Evolutionary conservation across 176 grass and related monocot genomes (phyloP), one percentile per base, ranked within the genome.

Genomic region (Panicum miliaceum): DNA sequence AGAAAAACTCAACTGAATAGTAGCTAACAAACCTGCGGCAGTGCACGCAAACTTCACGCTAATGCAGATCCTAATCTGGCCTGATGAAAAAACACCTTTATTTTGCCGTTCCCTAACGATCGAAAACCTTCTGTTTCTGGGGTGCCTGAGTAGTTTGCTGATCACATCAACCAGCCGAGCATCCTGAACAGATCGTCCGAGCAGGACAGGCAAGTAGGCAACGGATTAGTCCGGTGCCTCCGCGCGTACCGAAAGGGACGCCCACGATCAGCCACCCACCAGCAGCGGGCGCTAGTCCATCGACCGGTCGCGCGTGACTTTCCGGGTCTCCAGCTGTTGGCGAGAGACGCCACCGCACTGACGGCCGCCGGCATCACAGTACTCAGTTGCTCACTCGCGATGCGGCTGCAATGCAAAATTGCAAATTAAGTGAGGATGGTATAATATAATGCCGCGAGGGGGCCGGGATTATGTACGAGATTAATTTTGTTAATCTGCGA

Each of bases 281-380:
- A 37, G 16, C 68, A 46, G 10, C 66, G 18, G 11, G 12, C 9
- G 22, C 37, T 8, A 6, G 82, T 89, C 77, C 76, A 22, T 74
- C 69, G 7, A 72, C 29, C 35, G 20, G 71, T 85, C 71, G 42
- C 6, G 64, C 43, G 37, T 76, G 82, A 84, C 87, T 89, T 68
- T 81, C 69, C 43, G 74, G 10, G 42, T n/a, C 48, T 75, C 59
- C 48, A 23, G 78, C 78, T 75, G 68, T 13, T 51, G 58, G 45
- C 68, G 5, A 36, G 60, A 86, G 32, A 81, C 25, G 77, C 12
- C 59, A 69, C 5, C 40, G 15, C 50, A 23, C 66, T 64, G 67
- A 43, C 29, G 58, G 45, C 75, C 51, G 75, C 59, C 76, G 12
- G 5, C 35, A 19, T 20, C 37, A 77, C 54, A 32, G 36, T 53